Percentiles rank a stretch among this genome's conserved stretches.
phyloP scores from a whole-genome alignment of 441 rosid species.

The Populus hybrid region DNA sequence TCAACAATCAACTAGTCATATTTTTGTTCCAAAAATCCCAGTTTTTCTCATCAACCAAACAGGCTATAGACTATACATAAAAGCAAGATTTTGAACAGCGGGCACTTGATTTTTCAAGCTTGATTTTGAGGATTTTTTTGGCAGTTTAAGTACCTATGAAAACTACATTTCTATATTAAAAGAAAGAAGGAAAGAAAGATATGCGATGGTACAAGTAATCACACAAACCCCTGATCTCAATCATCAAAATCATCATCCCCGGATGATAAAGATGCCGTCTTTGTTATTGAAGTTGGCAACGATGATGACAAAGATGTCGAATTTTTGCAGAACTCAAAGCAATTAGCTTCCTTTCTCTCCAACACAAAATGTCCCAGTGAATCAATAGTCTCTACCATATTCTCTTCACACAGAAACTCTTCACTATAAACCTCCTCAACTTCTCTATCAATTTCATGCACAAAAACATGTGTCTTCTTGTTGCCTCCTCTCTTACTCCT shows the following conservation, averaged over 20 bases:
- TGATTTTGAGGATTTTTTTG: background rate
- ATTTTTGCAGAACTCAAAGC: conserved; percentile 46
- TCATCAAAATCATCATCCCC: conserved; percentile 20
- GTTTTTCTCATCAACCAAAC: conserved; percentile 1
- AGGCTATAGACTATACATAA: background rate
- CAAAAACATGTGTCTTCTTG: conserved; percentile 61
- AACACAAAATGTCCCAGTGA: conserved; percentile 53
- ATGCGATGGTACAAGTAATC: conserved; percentile 18
- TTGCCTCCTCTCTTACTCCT: conserved; percentile 42
- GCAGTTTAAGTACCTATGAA: conserved; percentile 10
- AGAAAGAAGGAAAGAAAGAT: background rate
- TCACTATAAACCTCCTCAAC: conserved; percentile 62
- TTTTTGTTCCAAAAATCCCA: background rate
- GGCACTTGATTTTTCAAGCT: conserved; percentile 4
- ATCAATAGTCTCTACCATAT: conserved; percentile 45
- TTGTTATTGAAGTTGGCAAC: conserved; percentile 9
- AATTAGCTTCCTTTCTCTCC: conserved; percentile 17
- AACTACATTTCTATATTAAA: conserved; percentile 12
- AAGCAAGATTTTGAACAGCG: background rate
- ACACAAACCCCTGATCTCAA: conserved; percentile 9
- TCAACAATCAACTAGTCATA: background rate
- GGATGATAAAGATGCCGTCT: conserved; percentile 14
- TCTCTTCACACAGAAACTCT: conserved; percentile 59
- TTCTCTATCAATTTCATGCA: conserved; percentile 58
- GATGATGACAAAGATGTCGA: conserved; percentile 19